Evolutionary conservation across 352 stramenopile genomes (phyloP), one percentile per base, ranked within the genome.

Genomic region (Pythium dissimile): DNA sequence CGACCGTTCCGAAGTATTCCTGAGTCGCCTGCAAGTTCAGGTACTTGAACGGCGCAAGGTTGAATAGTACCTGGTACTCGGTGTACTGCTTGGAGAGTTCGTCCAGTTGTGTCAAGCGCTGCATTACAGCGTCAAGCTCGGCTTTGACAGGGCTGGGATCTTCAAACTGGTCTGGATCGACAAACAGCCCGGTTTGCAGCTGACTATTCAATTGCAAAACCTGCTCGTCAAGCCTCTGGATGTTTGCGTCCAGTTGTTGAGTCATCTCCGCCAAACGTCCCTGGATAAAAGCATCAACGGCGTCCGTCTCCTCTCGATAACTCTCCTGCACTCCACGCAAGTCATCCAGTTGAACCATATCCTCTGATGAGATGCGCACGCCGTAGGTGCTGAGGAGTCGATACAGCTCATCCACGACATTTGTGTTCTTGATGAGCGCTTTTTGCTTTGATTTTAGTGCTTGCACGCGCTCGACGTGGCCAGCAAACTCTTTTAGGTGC

Each of bases 361-460:
- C 94, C 55, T 98, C 89, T 0, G 87, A 90, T 7, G 85, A 90
- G 5, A 98, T 90, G 9, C 89, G 90, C 2, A 97, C 91, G 20
- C 90, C 84, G 54, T 98, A 97, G 15, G 78, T 87, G n/a, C 77
- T 72, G 2, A 98, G 72, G 15, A 98, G 68, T 1, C 88, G 75
- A 54, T 98, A 98, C 56, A 98, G 85, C 45, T 98, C 89, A 41
- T 98, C 93, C 16, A 97, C 88, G 15, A 96, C 81, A 41, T 92
- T 93, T 4, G 83, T 92, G 64, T 92, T 91, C 59, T 94, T 92
- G 6, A 77, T 64, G 1, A 94, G 64, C 12, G 80, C 78, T 48
- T 93, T 94, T 45, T 92, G 81, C 47, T 93, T 92, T 0, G 60
- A 63, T 52, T 90, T 93, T 11, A 92, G 48, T 2, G 64, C 70